Percentiles rank a stretch among this genome's conserved stretches.
Conservation (phyloP, 495 filamentous ascomycete species). For the Pyrenopolyporus hunteri region DNA sequence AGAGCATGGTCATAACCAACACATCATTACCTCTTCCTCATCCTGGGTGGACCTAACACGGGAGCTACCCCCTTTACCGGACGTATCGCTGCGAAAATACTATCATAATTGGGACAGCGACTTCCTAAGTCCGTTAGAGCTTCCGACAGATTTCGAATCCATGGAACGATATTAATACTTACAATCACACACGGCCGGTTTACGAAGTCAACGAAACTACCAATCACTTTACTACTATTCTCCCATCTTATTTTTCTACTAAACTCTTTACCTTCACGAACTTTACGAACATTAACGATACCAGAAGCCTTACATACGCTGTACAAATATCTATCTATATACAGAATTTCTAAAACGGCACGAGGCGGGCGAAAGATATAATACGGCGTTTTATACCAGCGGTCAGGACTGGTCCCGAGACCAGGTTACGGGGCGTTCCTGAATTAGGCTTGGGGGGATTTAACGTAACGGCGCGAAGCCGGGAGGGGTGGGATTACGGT, state of each 20-base stretch:
- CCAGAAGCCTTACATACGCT: constrained; percentile 14
- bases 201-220: not conserved
- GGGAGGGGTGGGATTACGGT: constrained; percentile 1
- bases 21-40: too few relatives aligned
- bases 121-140: not conserved
- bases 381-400: constrained; percentile 24
- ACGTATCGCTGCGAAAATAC: not conserved
- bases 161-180: not conserved
- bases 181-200: not conserved
- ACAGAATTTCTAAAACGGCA: constrained; percentile 15
- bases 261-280: constrained; percentile 17
- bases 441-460: constrained; percentile 10
- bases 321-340: constrained; percentile 34
- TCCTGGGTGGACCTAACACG: too few relatives aligned
- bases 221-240: not conserved
- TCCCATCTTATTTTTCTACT: not conserved
- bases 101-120: not conserved
- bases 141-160: not conserved
- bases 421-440: constrained; percentile 21
- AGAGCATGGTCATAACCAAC: not conserved
- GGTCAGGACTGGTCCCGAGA: constrained; percentile 1
- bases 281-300: constrained; percentile 34
- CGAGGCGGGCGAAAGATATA: constrained; percentile 7
- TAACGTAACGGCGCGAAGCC: not conserved
- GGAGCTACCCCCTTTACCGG: not conserved